Evolutionary conservation across 2,329 filamentous ascomycete species (phyloP), one percentile per base, ranked within the genome.

Genomic region (Emmonsia crescens): DNA sequence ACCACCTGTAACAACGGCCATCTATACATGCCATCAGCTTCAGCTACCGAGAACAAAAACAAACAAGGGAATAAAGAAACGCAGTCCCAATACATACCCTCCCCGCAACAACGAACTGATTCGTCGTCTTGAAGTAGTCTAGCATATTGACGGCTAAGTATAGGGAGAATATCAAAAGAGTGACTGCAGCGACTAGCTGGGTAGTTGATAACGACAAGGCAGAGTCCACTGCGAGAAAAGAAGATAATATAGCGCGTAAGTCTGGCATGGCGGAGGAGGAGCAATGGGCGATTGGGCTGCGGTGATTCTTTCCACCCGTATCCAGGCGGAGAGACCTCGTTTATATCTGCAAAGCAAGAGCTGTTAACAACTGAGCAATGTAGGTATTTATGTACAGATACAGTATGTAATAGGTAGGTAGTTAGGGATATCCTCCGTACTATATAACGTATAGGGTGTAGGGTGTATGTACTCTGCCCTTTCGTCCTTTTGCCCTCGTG

Each of bases 1-100:
- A 38, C 87, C 91, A 55, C 94, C 94, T 0, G 94, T 99, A 59
- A 99, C 80, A 61, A 97, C 80, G 59, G 95, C 82, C 1, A 92
- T 96, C 91, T 96, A 68, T 10, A 24, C 21, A 40, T 8, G 12
- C 59, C 57, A 27, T 27, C 31, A 57, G 33, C 40, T 60, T 57
- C 44, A 59, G 12, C 73, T 21, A 6, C 27, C 19, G 6, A 27
- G 6, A 9, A 46, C 33, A 40, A 33, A 38, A 12, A 14, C 8
- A 16, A 33, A 40, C 31, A 16, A 56, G 24, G 54, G 38, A 57
- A 38, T 59, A 38, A 31, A 49, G 48, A 21, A 24, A 63, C 19
- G 36, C 19, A 19, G 16, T 44, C 27, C 14, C 8, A 40, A 33
- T 16, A 68, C 79, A 68, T 77, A 94, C 92, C 80, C 88, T 89